These are phyloP conservation scores for Primulina eburnea DNA, from an alignment of 257 asterid genomes.

Conservation along the genomic window DNA sequence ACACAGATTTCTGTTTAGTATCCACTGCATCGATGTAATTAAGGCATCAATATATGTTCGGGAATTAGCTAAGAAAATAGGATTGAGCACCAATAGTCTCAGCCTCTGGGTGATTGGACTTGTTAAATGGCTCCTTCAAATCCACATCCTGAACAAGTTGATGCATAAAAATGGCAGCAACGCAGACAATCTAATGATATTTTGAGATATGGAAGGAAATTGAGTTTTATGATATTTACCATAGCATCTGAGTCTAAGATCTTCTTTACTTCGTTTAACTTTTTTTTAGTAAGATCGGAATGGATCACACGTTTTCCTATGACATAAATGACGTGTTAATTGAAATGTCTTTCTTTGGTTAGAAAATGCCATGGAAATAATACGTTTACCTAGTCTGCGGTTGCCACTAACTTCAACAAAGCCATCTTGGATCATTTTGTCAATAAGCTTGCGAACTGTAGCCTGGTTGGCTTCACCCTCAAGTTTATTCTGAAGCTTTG, in stretches of 20 bases:
- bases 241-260: slow-evolving; percentile 47
- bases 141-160: slow-evolving; percentile 54
- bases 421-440: slow-evolving; percentile 85
- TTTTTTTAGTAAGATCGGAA: slow-evolving; percentile 69
- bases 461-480: slow-evolving; percentile 66
- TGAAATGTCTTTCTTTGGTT: neutral
- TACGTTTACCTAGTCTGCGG: slow-evolving; percentile 71
- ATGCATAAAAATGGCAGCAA: slow-evolving; percentile 14
- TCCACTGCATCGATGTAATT: neutral
- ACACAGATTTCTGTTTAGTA: neutral
- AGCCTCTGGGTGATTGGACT: slow-evolving; percentile 35
- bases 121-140: slow-evolving; percentile 37
- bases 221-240: slow-evolving; percentile 35
- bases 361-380: slow-evolving; percentile 3
- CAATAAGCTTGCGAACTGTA: slow-evolving; percentile 69
- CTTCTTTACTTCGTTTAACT: slow-evolving; percentile 67
- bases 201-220: slow-evolving; percentile 8
- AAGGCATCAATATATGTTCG: neutral
- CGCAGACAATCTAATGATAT: slow-evolving; percentile 9
- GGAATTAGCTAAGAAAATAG: slow-evolving; percentile 13
- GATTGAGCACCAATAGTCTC: slow-evolving; percentile 37
- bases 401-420: slow-evolving; percentile 62
- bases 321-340: slow-evolving; percentile 22
- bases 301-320: slow-evolving; percentile 92
- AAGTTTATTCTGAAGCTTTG: slow-evolving; percentile 76